Evolutionary conservation across 192 early-diverging fungal species (phyloP), one percentile per base, ranked within the genome.

Genomic region (Phlyctochytrium bullatum): DNA sequence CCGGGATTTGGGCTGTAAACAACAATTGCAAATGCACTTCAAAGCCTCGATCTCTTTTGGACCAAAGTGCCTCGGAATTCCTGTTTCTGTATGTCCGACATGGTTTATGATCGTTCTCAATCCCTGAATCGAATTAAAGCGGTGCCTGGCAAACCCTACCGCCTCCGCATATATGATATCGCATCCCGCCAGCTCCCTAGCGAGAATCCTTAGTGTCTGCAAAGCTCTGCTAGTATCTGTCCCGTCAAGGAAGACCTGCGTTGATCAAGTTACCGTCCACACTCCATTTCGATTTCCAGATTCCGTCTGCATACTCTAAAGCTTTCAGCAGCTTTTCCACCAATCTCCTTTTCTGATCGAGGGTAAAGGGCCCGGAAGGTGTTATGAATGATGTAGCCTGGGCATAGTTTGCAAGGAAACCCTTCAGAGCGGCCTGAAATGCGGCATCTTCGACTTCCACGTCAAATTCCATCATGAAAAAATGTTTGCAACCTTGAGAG

Each of bases 11-110:
- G 78, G 80, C 2, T 83, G 76, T 24, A 88, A 67, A 50, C 91
- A 68, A n/a, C 78, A 74, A 62, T 92, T 92, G 0, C 82, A 78
- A 30, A 92, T 68, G 51, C 87, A 88, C 33, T 90, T 92, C n/a
- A 91, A 64, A 2, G 88, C 81, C 64, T 82, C 81, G 30, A 80
- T 27, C 10, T 4, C 57, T 2, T 31, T 51, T 0, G 51, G 29
- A 25, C 33, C 65, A 10, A 61, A 56, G 4, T n/a, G 27, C 27
- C 73, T 74, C 6, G 16, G n/a, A 29, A 12, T 23, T 24, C 60
- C 29, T 17, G 34, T 24, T 20, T 32, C 3, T 34, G 61, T 27
- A 12, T 77, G 61, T 29, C 66, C 64, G 33, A 78, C 70, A 33
- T 76, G 60, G n/a, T n/a, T 51, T 34, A 75, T 53, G 34, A 81